Conservation (phyloP, 129 eudicot species). For the Tanacetum coccineum region DNA sequence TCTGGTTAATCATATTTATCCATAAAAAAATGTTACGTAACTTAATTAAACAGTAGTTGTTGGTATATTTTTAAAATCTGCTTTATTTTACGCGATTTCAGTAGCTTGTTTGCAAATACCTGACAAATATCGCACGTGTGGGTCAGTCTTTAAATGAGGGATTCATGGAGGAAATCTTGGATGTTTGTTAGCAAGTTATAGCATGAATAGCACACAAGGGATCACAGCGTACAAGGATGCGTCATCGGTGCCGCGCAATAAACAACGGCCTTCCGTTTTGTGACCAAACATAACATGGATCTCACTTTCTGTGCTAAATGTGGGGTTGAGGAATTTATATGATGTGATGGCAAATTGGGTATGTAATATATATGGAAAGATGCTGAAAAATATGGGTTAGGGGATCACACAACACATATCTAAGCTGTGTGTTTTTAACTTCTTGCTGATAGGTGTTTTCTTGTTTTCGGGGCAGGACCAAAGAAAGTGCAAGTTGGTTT, state of each 20-base stretch:
- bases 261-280: slow-evolving; percentile 53
- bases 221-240: slow-evolving; percentile 88
- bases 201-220: slow-evolving; percentile 80
- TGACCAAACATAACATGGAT: slow-evolving; percentile 87
- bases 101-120: slow-evolving; percentile 24
- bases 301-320: slow-evolving; percentile 44
- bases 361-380: slow-evolving; percentile 17
- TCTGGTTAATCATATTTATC: too few relatives aligned
- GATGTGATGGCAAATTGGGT: slow-evolving; percentile 27
- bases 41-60: too few relatives aligned
- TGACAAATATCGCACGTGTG: slow-evolving; percentile 81
- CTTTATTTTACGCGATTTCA: not conserved
- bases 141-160: slow-evolving; percentile 51
- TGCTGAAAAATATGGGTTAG: not conserved
- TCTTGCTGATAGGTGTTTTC: slow-evolving; percentile 7
- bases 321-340: slow-evolving; percentile 14
- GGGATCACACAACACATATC: slow-evolving; percentile 20
- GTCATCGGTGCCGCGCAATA: slow-evolving; percentile 86
- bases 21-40: too few relatives aligned
- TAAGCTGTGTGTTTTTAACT: slow-evolving; percentile 27
- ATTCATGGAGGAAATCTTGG: slow-evolving; percentile 49
- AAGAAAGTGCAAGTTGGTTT: slow-evolving; percentile 31
- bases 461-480: slow-evolving; percentile 2
- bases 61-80: not conserved
- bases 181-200: slow-evolving; percentile 79